Percentiles rank a stretch among this genome's conserved stretches.
Evolutionary conservation across 345 rosid genomes (phyloP).

Genomic region (Sonneratia alba): DNA sequence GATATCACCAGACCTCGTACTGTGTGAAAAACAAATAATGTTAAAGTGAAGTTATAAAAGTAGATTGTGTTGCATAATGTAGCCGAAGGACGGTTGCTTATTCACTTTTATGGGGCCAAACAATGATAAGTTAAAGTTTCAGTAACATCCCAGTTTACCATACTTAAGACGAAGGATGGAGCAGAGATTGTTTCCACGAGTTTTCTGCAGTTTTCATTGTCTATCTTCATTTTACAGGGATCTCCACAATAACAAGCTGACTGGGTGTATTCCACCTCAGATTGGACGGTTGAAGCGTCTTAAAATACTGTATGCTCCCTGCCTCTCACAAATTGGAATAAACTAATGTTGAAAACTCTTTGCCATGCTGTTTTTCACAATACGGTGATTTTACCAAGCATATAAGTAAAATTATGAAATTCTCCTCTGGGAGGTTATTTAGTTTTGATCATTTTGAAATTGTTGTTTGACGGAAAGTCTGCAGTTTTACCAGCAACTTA

Average conservation of each 20-base stretch:
- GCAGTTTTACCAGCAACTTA: slow-evolving; percentile 42
- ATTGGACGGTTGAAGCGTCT: slow-evolving; percentile 82
- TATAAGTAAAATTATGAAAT: background rate
- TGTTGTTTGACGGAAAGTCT: slow-evolving; percentile 7
- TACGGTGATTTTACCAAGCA: background rate
- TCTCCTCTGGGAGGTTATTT: background rate
- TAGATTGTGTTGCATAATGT: background rate
- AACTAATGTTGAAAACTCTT: background rate
- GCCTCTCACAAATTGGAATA: background rate
- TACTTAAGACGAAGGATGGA: background rate
- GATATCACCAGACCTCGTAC: background rate
- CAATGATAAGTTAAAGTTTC: background rate
- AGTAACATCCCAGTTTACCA: background rate
- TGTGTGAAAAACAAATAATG: background rate
- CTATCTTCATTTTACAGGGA: slow-evolving; percentile 36
- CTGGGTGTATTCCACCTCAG: slow-evolving; percentile 95
- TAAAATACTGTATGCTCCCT: slow-evolving; percentile 55
- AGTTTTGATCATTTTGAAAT: background rate
- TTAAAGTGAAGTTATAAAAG: background rate
- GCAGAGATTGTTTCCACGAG: background rate
- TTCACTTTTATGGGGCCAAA: background rate
- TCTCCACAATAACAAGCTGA: slow-evolving; percentile 78
- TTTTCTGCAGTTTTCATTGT: background rate
- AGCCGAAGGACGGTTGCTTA: background rate
- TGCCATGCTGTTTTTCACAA: background rate